phyloP scores from a whole-genome alignment of 208 protist species.

The Wallacemonas sp. region DNA sequence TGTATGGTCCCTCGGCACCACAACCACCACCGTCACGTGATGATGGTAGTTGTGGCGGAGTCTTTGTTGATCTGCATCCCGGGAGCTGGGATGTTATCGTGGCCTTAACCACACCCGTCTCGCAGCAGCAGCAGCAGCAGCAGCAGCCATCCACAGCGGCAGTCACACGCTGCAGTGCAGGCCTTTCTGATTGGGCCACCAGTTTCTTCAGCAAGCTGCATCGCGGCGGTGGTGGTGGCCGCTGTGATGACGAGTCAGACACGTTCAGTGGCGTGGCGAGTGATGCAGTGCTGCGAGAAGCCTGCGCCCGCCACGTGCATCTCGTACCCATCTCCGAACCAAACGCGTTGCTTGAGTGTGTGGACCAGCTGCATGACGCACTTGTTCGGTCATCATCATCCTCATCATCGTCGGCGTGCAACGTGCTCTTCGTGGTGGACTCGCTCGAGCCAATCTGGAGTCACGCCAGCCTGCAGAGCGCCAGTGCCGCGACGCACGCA shows the following conservation, averaged over 20 bases:
- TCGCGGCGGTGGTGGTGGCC: constrained; percentile 1
- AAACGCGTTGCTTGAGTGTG: constrained; percentile 39
- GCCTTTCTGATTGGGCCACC: not conserved
- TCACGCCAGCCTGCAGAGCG: constrained; percentile 16
- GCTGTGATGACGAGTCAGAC: not conserved
- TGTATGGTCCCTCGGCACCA: not conserved
- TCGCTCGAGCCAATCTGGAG: constrained; percentile 21
- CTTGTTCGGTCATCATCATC: not conserved
- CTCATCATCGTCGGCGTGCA: constrained; percentile 14
- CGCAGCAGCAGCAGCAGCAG: too few species aligned
- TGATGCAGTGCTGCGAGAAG: constrained; percentile 17
- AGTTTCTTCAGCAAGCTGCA: not conserved
- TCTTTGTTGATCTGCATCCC: not conserved
- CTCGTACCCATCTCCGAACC: constrained; percentile 25
- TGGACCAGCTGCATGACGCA: constrained; percentile 14
- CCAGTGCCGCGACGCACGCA: constrained; percentile 21
- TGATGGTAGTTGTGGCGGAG: too few species aligned
- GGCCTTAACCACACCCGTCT: not conserved
- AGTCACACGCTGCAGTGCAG: too few species aligned
- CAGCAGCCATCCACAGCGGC: too few species aligned
- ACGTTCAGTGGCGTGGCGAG: not conserved
- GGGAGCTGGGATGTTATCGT: constrained; percentile 5
- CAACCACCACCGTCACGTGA: too few species aligned
- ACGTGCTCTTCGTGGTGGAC: constrained; percentile 26
- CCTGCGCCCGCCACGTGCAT: constrained; percentile 36